Conservation (phyloP, 2,329 filamentous ascomycete species). For the Aspergillus pseudotamarii region DNA sequence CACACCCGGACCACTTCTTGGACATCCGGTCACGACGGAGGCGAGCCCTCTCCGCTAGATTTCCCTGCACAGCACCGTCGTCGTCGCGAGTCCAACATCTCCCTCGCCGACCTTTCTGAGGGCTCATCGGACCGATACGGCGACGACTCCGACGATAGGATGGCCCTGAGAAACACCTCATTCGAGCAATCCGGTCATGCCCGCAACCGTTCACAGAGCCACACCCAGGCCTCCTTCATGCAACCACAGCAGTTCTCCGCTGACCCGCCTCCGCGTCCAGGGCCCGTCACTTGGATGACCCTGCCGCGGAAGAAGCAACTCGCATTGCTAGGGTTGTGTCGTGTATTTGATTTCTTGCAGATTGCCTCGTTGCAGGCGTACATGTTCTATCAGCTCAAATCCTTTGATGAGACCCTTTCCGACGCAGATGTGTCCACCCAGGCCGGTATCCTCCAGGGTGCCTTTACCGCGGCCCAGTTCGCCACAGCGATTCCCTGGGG, state of each 20-base stretch:
- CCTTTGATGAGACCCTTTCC: conserved; percentile 62
- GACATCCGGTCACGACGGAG: conserved; percentile 37
- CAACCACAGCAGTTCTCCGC: conserved; percentile 23
- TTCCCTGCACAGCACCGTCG: conserved; percentile 28
- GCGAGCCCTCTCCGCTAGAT: conserved; percentile 28
- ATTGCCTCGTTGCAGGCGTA: conserved; percentile 58
- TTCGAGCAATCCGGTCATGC: conserved; percentile 32
- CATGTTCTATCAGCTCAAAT: conserved; percentile 83
- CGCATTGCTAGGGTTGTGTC: conserved; percentile 39
- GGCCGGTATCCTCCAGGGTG: conserved; percentile 73
- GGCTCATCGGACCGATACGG: conserved; percentile 27
- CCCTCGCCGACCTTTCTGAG: conserved; percentile 36
- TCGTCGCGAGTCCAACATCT: conserved; percentile 37
- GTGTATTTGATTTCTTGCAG: conserved; percentile 46
- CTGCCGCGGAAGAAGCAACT: conserved; percentile 43
- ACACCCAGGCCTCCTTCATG: conserved; percentile 23
- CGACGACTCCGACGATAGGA: conserved; percentile 27
- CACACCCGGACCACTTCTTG: conserved; percentile 40
- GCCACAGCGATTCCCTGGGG: conserved; percentile 82
- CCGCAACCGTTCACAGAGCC: conserved; percentile 35
- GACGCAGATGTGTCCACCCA: conserved; percentile 70
- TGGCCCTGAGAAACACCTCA: conserved; percentile 36
- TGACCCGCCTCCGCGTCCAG: conserved; percentile 20
- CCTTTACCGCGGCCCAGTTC: conserved; percentile 79
- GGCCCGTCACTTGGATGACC: conserved; percentile 44